A percentile compares a stretch with the other conserved stretches of the same genome.
Evolutionary conservation across 192 early-diverging fungal genomes (phyloP).

Genomic region (Coemansia sp.): DNA sequence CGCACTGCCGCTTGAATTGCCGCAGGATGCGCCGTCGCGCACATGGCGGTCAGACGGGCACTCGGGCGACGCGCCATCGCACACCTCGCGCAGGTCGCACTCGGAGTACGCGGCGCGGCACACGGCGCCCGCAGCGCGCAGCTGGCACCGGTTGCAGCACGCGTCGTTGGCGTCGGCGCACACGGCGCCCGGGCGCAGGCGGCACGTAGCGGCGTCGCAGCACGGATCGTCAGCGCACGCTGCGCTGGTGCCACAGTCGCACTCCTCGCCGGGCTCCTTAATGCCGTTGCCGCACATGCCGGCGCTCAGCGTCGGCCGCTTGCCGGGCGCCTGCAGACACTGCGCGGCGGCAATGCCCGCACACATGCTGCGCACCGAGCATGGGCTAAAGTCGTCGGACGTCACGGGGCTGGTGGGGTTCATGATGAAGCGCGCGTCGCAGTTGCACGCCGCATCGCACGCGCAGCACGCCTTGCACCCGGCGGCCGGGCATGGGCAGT

Average conservation of each 20-base stretch:
- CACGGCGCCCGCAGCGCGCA: conserved; percentile 59
- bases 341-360: conserved; percentile 13
- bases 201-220: conserved; percentile 83
- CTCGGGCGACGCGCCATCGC: conserved; percentile 67
- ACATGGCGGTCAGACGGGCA: conserved; percentile 76
- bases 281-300: conserved; percentile 96
- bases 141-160: conserved; percentile 79
- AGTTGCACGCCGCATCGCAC: conserved; percentile 69
- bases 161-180: conserved; percentile 85
- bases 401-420: conserved; percentile 71
- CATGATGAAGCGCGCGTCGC: conserved; percentile 69
- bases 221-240: conserved; percentile 78
- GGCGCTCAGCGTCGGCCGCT: conserved; percentile 38
- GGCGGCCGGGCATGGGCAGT: conserved; percentile 63
- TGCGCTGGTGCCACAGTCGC: conserved; percentile 80
- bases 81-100: conserved; percentile 82
- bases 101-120: conserved; percentile 77
- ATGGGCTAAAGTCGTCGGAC: conserved; percentile 70
- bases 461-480: conserved; percentile 69
- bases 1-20: conserved; percentile 10
- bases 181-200: conserved; percentile 69
- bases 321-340: conserved; percentile 55
- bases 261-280: conserved; percentile 86
- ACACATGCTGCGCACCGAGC: conserved; percentile 65
- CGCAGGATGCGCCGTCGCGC: conserved; percentile 71